These are phyloP conservation scores for Melampsora larici-populina DNA, from an alignment of 1,284 basidiomycete genomes.

Conservation along the genomic window DNA sequence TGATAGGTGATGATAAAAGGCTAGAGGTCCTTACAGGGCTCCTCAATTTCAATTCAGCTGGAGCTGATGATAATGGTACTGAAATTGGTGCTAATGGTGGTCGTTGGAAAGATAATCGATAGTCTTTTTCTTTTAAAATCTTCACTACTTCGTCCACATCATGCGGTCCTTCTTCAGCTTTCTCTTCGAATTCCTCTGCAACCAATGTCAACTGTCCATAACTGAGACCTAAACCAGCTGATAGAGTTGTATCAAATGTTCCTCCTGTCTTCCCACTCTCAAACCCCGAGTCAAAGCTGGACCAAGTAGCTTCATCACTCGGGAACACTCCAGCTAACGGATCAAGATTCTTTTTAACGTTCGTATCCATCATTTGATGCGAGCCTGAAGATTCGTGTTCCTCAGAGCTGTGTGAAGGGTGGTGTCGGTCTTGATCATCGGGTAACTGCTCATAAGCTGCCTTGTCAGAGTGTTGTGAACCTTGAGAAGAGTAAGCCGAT, in stretches of 20 bases:
- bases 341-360: background rate
- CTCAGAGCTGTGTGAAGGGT: background rate
- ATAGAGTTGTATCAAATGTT: too few species aligned
- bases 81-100: too few species aligned
- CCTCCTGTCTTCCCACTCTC: too few species aligned
- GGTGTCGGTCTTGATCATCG: background rate
- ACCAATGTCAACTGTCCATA: background rate
- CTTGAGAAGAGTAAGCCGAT: background rate
- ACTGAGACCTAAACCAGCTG: too few species aligned
- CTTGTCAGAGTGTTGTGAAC: background rate
- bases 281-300: too few species aligned
- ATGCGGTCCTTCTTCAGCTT: background rate
- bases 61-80: background rate
- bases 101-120: background rate
- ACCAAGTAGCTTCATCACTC: background rate
- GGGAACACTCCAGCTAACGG: conserved; percentile 4
- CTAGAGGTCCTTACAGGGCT: background rate
- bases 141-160: background rate
- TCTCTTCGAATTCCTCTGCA: background rate
- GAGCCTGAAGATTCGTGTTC: background rate
- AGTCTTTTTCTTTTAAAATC: background rate
- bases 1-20: conserved; percentile 17
- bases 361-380: background rate
- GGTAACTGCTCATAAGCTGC: background rate
- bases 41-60: conserved; percentile 1